A percentile compares a stretch with the other conserved stretches of the same genome.
Conservation (phyloP, 169 alveolate species). For the Condylostoma magnum region DNA sequence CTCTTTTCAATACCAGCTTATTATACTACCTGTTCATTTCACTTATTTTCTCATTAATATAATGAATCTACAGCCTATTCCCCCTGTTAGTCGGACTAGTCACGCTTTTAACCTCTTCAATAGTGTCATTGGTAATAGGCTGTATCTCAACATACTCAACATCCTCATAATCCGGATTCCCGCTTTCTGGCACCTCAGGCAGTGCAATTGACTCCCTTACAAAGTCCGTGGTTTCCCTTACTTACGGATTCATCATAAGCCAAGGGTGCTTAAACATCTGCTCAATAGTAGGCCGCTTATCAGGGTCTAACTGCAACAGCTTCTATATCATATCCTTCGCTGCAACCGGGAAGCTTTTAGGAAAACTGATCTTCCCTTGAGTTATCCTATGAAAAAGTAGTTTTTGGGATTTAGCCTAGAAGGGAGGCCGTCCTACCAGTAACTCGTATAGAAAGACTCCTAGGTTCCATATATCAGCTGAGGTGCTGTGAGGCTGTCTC, state of each 20-base stretch:
- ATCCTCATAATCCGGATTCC: background rate
- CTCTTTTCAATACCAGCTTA: no score
- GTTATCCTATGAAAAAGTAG: slow-evolving; percentile 7
- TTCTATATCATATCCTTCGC: slow-evolving; percentile 2
- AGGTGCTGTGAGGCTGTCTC: slow-evolving; percentile 44
- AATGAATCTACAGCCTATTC: no score
- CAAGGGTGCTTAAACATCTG: background rate
- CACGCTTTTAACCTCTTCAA: no score
- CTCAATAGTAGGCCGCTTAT: background rate
- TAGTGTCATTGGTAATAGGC: no score
- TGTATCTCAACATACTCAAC: no score
- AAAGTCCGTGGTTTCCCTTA: background rate
- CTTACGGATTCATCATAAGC: background rate
- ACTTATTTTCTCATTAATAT: no score
- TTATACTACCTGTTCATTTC: no score
- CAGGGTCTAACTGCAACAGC: background rate
- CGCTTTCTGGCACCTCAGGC: background rate
- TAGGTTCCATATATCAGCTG: slow-evolving; percentile 56
- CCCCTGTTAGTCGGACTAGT: no score
- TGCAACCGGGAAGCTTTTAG: slow-evolving; percentile 18
- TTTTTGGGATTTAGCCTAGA: slow-evolving; percentile 12
- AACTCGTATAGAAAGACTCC: slow-evolving; percentile 58
- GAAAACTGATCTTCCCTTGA: background rate
- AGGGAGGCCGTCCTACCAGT: slow-evolving; percentile 28
- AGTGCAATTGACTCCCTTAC: background rate